Conservation (phyloP, 768 basidiomycete genomes). For the Sutorius australiensis region DNA sequence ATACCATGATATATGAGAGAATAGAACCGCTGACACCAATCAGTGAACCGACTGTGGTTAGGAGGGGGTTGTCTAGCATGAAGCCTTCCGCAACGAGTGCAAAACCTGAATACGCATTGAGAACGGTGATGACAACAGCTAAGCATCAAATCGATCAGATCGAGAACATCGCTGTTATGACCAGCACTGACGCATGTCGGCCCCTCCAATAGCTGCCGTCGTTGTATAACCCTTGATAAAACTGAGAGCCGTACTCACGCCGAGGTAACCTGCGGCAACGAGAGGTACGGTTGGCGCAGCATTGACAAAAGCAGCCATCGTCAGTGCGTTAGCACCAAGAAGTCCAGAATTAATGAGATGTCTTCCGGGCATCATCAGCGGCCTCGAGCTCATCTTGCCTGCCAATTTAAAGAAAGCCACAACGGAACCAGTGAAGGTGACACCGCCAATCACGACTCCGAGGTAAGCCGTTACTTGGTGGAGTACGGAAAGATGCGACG, state of each 20-base stretch:
- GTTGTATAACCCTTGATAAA: constrained; percentile 86
- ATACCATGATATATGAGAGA: constrained; percentile 88
- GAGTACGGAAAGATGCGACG: constrained; percentile 62
- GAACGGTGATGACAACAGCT: constrained; percentile 88
- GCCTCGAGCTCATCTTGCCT: constrained; percentile 73
- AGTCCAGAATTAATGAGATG: constrained; percentile 72
- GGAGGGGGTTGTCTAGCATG: constrained; percentile 83
- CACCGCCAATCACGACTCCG: constrained; percentile 80
- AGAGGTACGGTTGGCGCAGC: constrained; percentile 66
- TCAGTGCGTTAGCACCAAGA: constrained; percentile 65
- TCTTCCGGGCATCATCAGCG: constrained; percentile 69
- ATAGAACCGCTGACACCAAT: constrained; percentile 91
- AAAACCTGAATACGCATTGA: constrained; percentile 90
- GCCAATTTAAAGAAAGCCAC: constrained; percentile 88
- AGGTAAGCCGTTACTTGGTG: constrained; percentile 85
- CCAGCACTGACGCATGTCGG: constrained; percentile 78
- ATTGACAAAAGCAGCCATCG: constrained; percentile 75
- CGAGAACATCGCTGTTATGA: neutral
- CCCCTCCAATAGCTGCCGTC: constrained; percentile 88
- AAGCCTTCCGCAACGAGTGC: constrained; percentile 91
- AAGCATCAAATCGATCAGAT: constrained; percentile 6
- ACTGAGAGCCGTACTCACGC: constrained; percentile 68
- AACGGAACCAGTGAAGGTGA: constrained; percentile 88
- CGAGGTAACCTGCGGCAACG: constrained; percentile 75
- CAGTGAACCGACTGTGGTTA: constrained; percentile 80